A percentile compares a stretch with the other conserved stretches of the same genome.
phyloP scores from a whole-genome alignment of 345 rosid genomes.

The Balakata baccata region DNA sequence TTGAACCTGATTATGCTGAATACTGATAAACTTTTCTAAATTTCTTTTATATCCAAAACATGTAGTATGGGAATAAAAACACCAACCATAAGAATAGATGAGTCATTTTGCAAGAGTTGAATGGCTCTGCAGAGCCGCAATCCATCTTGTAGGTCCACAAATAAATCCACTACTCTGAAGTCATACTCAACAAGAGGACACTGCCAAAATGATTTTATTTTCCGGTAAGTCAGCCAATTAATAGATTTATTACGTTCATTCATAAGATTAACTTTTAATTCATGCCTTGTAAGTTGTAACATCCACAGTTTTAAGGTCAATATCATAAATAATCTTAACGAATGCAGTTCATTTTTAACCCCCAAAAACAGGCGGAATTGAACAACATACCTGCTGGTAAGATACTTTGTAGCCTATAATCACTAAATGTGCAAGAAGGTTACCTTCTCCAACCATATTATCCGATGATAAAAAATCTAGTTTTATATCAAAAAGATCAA shows the following conservation, averaged over 20 bases:
- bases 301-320: not conserved
- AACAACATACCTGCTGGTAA: conserved; percentile 68
- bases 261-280: not conserved
- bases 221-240: not conserved
- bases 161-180: conserved; percentile 64
- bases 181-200: conserved; percentile 64
- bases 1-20: conserved; percentile 12
- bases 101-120: conserved; percentile 74
- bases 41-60: conserved; percentile 1
- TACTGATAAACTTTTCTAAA: not conserved
- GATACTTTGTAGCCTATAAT: conserved; percentile 74
- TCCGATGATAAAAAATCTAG: conserved; percentile 78
- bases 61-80: not conserved
- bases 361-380: conserved; percentile 6
- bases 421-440: conserved; percentile 78
- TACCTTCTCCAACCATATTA: conserved; percentile 95
- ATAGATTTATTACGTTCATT: not conserved
- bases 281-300: not conserved
- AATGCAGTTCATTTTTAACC: not conserved
- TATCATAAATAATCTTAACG: not conserved
- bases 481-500: conserved; percentile 31
- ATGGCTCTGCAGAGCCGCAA: conserved; percentile 79
- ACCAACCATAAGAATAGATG: conserved; percentile 76
- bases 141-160: conserved; percentile 85
- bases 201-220: conserved; percentile 37